Evolutionary conservation across 768 basidiomycete genomes (phyloP).

Genomic region (Trametes punicea): DNA sequence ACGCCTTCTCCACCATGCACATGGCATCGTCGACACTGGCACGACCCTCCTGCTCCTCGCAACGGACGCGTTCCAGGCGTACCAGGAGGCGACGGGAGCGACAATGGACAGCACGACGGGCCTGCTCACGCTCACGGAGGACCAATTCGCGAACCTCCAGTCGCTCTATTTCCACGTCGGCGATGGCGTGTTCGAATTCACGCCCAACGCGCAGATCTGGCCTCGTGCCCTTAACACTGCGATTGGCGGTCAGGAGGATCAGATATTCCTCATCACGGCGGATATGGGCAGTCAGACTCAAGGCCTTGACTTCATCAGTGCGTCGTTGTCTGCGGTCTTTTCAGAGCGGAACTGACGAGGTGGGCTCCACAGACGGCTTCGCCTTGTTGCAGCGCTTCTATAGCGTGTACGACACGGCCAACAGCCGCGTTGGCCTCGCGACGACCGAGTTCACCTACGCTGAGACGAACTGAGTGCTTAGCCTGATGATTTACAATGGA

Average conservation of each 20-base stretch:
- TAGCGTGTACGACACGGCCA: constrained; percentile 36
- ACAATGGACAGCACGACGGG: constrained; percentile 51
- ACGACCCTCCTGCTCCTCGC: constrained; percentile 55
- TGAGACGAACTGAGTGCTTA: constrained; percentile 31
- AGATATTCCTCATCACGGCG: constrained; percentile 56
- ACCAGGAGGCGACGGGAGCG: constrained; percentile 52
- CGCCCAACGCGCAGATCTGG: constrained; percentile 68
- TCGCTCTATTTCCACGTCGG: constrained; percentile 52
- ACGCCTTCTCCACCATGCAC: constrained; percentile 32
- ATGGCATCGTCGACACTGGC: constrained; percentile 53
- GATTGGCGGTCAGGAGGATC: constrained; percentile 49
- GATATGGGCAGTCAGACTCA: constrained; percentile 49
- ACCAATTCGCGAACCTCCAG: constrained; percentile 46
- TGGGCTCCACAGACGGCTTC: constrained; percentile 43
- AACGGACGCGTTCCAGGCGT: constrained; percentile 55
- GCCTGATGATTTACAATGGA: background rate
- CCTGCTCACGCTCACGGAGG: constrained; percentile 48
- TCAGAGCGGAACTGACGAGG: background rate
- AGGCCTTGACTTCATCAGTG: constrained; percentile 66
- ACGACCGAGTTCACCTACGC: constrained; percentile 34
- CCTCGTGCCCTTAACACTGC: constrained; percentile 54
- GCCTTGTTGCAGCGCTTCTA: constrained; percentile 62
- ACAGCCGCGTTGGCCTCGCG: constrained; percentile 33
- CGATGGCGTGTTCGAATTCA: constrained; percentile 51
- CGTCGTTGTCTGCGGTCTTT: constrained; percentile 15